A percentile compares a stretch with the other conserved stretches of the same genome.
phyloP scores from a whole-genome alignment of 768 basidiomycete species.

The Naematelia aurantialba region DNA sequence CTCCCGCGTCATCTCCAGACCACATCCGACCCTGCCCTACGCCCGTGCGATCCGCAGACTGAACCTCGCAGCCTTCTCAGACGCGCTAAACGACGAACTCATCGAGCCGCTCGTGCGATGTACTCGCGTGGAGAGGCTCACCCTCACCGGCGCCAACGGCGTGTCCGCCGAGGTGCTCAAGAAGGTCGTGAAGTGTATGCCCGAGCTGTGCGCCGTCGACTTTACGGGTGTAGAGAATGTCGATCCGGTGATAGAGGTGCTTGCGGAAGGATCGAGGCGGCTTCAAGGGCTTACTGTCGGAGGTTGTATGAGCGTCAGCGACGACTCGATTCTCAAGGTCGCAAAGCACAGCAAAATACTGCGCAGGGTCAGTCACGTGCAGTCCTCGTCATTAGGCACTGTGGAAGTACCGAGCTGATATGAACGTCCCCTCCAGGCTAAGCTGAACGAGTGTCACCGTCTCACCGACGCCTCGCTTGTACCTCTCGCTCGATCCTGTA shows the following conservation, averaged over 20 bases:
- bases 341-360: slow-evolving; percentile 71
- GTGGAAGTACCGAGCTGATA: background rate
- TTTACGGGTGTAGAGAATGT: slow-evolving; percentile 68
- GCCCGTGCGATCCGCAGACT: slow-evolving; percentile 81
- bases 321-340: slow-evolving; percentile 70
- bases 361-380: slow-evolving; percentile 59
- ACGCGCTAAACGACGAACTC: slow-evolving; percentile 68
- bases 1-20: slow-evolving; percentile 61
- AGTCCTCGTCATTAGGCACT: background rate
- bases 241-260: slow-evolving; percentile 66
- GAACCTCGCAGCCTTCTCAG: slow-evolving; percentile 73
- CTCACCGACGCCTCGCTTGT: slow-evolving; percentile 75
- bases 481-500: slow-evolving; percentile 71
- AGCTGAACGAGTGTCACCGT: slow-evolving; percentile 70
- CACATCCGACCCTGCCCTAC: slow-evolving; percentile 78
- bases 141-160: slow-evolving; percentile 71
- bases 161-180: slow-evolving; percentile 65
- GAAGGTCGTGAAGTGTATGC: slow-evolving; percentile 64
- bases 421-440: slow-evolving; percentile 56
- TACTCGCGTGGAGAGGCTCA: slow-evolving; percentile 79
- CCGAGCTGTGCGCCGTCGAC: slow-evolving; percentile 81
- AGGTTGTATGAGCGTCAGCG: slow-evolving; percentile 75
- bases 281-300: slow-evolving; percentile 89
- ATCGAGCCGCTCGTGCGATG: slow-evolving; percentile 70
- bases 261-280: slow-evolving; percentile 66